Conservation (phyloP, 2,329 filamentous ascomycete species). For the Xylariaceae sp. region DNA sequence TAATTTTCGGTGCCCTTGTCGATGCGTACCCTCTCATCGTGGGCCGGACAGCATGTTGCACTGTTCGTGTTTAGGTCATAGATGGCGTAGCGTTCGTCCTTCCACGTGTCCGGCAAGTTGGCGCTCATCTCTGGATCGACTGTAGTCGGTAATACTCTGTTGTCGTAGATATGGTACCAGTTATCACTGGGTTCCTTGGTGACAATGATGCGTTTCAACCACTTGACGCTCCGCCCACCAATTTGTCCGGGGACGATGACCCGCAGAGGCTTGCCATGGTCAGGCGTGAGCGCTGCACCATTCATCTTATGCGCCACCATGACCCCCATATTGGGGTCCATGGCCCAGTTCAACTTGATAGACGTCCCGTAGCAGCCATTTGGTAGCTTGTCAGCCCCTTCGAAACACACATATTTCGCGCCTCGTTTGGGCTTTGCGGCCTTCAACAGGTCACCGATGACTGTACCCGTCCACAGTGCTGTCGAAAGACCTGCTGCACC, state of each 20-base stretch:
- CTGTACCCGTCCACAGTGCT: constrained; percentile 77
- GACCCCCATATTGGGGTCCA: constrained; percentile 75
- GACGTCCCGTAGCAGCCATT: constrained; percentile 88
- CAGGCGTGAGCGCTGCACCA: constrained; percentile 68
- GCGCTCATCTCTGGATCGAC: constrained; percentile 74
- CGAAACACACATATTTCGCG: constrained; percentile 82
- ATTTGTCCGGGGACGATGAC: constrained; percentile 86
- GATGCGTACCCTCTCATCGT: constrained; percentile 60
- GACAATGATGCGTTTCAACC: constrained; percentile 75
- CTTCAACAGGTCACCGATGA: constrained; percentile 63
- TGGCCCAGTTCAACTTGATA: constrained; percentile 79
- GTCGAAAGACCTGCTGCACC: constrained; percentile 81
- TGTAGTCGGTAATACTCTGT: constrained; percentile 80
- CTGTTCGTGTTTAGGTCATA: constrained; percentile 88
- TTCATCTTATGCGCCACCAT: constrained; percentile 91
- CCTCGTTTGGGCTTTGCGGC: constrained; percentile 59
- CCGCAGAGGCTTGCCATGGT: constrained; percentile 79
- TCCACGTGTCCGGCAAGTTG: constrained; percentile 70
- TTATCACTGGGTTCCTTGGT: constrained; percentile 77
- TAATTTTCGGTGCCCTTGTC: constrained; percentile 45
- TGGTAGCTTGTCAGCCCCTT: constrained; percentile 79
- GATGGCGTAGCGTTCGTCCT: constrained; percentile 83
- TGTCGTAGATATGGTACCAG: constrained; percentile 95
- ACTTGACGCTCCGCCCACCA: constrained; percentile 87
- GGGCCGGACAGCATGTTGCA: constrained; percentile 70